Conservation (phyloP, 768 basidiomycete genomes). For the Lentinula guzmanii region DNA sequence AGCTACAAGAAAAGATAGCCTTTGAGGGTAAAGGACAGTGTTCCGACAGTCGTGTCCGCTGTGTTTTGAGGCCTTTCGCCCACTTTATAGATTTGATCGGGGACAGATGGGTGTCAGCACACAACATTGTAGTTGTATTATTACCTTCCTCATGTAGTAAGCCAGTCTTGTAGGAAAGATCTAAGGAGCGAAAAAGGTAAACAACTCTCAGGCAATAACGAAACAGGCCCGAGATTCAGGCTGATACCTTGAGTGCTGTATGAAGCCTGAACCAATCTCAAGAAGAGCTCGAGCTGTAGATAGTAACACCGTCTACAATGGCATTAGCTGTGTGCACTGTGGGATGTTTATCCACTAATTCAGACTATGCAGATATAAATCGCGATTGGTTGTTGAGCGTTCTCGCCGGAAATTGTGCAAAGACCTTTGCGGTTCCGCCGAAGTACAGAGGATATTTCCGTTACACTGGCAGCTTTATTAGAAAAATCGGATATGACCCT, state of each 20-base stretch:
- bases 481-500: neutral
- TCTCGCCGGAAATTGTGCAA: neutral
- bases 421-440: conserved; percentile 4
- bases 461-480: neutral
- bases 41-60: conserved; percentile 23
- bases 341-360: too few relatives aligned
- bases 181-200: conserved; percentile 17
- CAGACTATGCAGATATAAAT: neutral
- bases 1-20: conserved; percentile 21
- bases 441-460: neutral
- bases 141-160: conserved; percentile 30
- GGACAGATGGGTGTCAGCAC: conserved; percentile 19
- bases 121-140: conserved; percentile 13
- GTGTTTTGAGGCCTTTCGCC: conserved; percentile 21
- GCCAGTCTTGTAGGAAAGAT: conserved; percentile 13
- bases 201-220: conserved; percentile 24
- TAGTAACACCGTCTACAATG: neutral
- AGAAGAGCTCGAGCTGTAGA: neutral
- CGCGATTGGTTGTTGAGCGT: neutral
- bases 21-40: conserved; percentile 23
- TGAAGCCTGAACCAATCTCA: neutral
- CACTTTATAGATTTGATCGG: conserved; percentile 16
- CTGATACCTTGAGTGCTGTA: neutral
- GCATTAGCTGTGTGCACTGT: too few relatives aligned
- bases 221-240: conserved; percentile 7